Evolutionary conservation across 208 protist genomes (phyloP).

Genomic region (Crithidia thermophila): DNA sequence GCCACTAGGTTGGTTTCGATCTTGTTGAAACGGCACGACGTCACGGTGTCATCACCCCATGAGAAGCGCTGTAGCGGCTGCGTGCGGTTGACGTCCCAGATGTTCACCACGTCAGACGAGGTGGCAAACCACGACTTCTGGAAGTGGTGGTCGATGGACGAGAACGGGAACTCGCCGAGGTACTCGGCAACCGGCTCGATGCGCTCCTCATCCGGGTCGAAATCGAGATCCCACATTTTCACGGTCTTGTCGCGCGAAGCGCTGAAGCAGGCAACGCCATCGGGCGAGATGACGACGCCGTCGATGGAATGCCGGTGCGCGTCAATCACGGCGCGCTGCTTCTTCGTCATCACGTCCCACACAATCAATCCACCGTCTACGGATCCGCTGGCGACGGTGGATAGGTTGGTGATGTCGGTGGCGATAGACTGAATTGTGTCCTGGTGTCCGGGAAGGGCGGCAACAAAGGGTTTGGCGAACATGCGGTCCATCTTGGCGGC

Average conservation of each 20-base stretch:
- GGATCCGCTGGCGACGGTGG: conserved; percentile 82
- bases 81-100: conserved; percentile 94
- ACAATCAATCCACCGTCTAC: conserved; percentile 91
- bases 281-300: conserved; percentile 89
- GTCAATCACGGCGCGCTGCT: conserved; percentile 64
- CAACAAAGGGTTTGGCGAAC: conserved; percentile 98
- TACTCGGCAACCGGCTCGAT: conserved; percentile 87
- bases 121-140: conserved; percentile 93
- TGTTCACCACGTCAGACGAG: conserved; percentile 86
- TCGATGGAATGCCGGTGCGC: conserved; percentile 96
- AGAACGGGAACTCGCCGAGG: conserved; percentile 93
- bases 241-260: conserved; percentile 96
- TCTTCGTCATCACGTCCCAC: conserved; percentile 88
- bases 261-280: conserved; percentile 92
- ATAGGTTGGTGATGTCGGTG: conserved; percentile 85
- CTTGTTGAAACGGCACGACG: conserved; percentile 93
- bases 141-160: conserved; percentile 94
- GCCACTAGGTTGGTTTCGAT: conserved; percentile 92
- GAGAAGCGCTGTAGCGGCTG: conserved; percentile 94
- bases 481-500: conserved; percentile 96
- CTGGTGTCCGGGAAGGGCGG: conserved; percentile 85
- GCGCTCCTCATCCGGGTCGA: conserved; percentile 37
- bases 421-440: conserved; percentile 94
- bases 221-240: conserved; percentile 96
- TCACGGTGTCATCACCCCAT: conserved; percentile 95